Evolutionary conservation across 192 early-diverging fungal species (phyloP).

Genomic region (Podila epicladia): DNA sequence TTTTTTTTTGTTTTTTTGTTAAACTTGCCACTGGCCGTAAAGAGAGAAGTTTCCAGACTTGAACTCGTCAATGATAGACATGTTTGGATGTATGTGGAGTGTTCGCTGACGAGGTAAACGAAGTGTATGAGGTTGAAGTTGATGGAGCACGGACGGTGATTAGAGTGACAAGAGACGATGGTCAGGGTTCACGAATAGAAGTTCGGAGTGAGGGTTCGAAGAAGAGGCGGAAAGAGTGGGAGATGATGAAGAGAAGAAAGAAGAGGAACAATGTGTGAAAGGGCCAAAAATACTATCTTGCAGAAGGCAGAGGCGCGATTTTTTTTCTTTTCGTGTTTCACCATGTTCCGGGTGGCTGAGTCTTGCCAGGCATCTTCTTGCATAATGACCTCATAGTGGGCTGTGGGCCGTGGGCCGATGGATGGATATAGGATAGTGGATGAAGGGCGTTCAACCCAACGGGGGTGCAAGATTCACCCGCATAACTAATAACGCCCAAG

Average conservation of each 20-base stretch:
- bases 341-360: not conserved
- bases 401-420: no score
- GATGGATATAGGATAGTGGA: no score
- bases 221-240: not conserved
- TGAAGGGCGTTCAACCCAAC: no score
- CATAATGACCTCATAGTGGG: no score
- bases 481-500: no score
- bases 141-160: not conserved
- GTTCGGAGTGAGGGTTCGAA: not conserved
- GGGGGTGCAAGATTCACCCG: no score
- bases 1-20: no score
- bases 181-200: not conserved
- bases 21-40: constrained; percentile 61
- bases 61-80: constrained; percentile 57
- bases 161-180: not conserved
- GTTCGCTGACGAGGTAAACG: not conserved
- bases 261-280: not conserved
- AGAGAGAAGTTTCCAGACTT: constrained; percentile 57
- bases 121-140: not conserved
- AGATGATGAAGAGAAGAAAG: not conserved
- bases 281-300: not conserved
- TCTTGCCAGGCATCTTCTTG: not conserved
- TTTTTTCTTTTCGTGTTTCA: not conserved
- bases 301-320: no score
- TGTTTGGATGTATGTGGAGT: constrained; percentile 1